Base-by-base conservation (phyloP, 2,329 filamentous ascomycete genomes). In the Knoxdaviesia proteae region DNA sequence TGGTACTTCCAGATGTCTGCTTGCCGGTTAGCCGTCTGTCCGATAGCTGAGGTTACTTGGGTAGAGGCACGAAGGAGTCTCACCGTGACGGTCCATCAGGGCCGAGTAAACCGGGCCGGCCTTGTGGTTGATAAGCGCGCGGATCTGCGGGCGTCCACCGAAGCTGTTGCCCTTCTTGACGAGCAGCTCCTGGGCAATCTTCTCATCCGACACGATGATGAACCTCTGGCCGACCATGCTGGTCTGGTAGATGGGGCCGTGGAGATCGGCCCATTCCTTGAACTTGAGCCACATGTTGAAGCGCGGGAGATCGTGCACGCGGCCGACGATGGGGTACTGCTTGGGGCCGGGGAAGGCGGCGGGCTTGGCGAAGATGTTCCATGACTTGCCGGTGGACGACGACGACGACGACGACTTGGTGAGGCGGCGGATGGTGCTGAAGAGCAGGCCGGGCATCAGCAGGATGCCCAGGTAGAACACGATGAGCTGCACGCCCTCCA, bases 221-320 rank as follows among this genome's bases (percentile, higher is more conserved):
- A 64, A 64, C 32, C 54, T 59, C 46, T 60, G 54, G 36, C 58
- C 54, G 34, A 60, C 49, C 42, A 58, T 58, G 38, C 54, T 57
- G 5, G 60, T 63, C 50, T 63, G 55, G 50, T 61, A 65, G 46
- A 65, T 64, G 3, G 62, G 61, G 0, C 62, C 62, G 40, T 59
- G 55, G 11, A 53, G 52, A 42, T 62, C 57, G 8, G 59, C 60
- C 62, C 62, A 65, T 47, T 64, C 61, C 48, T 64, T 62, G 52
- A 68, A 67, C 53, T 68, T 68, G 49, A 66, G 58, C 65, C 65
- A 68, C 51, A 67, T 54, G 29, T 54, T 53, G 45, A 64, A 61
- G 37, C 61, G 57, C 6, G 65, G 61, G 2, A 69, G 48, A 46
- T 69, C 65, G 47, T 68, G 65, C 9, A 68, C 57, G 40, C 65